Evolutionary conservation across 2,329 filamentous ascomycete genomes (phyloP).

Genomic region (Xylariomycetidae sp.): DNA sequence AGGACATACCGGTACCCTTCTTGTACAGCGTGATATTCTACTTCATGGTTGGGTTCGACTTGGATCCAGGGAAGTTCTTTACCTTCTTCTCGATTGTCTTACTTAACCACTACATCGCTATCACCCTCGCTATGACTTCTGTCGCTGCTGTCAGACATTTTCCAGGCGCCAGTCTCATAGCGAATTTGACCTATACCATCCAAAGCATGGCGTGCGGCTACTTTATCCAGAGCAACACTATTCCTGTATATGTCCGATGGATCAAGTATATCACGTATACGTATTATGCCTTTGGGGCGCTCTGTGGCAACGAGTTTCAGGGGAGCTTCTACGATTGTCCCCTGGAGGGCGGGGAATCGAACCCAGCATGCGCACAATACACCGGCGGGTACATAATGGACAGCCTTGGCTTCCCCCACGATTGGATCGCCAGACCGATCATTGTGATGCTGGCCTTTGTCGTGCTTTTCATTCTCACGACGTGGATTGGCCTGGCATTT

Average conservation of each 20-base stretch:
- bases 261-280: slow-evolving; percentile 61
- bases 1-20: slow-evolving; percentile 69
- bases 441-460: slow-evolving; percentile 58
- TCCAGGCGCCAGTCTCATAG: slow-evolving; percentile 65
- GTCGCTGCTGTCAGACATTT: slow-evolving; percentile 64
- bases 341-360: slow-evolving; percentile 51
- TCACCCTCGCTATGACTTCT: slow-evolving; percentile 66
- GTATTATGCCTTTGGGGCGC: slow-evolving; percentile 68
- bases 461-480: slow-evolving; percentile 56
- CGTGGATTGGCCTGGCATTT: slow-evolving; percentile 59
- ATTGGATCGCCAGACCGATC: slow-evolving; percentile 66
- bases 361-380: slow-evolving; percentile 64
- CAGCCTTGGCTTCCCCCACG: slow-evolving; percentile 60
- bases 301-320: slow-evolving; percentile 69
- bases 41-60: slow-evolving; percentile 72
- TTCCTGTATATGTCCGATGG: slow-evolving; percentile 76
- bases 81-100: slow-evolving; percentile 66
- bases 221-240: slow-evolving; percentile 68
- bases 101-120: slow-evolving; percentile 67
- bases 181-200: slow-evolving; percentile 67
- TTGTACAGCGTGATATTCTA: slow-evolving; percentile 69
- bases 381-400: slow-evolving; percentile 66
- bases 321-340: slow-evolving; percentile 72
- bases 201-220: slow-evolving; percentile 73
- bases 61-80: slow-evolving; percentile 60